These are phyloP conservation scores for Allodekkera sacchari DNA, from an alignment of 805 yeast species.

Conservation along the genomic window DNA sequence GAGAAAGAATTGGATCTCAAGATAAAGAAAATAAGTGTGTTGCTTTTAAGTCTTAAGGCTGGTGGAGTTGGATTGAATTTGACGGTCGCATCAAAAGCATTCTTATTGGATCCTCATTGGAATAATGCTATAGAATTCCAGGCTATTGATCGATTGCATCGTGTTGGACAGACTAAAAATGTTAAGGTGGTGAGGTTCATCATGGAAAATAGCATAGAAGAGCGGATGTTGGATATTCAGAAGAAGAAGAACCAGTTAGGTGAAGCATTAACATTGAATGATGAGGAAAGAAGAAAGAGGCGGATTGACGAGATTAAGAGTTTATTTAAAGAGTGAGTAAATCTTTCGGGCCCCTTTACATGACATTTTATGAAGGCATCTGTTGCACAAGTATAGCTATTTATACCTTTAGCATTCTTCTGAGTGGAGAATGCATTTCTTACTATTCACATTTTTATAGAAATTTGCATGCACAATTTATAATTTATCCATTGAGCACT, in stretches of 20 bases:
- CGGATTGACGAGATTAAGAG: slow-evolving; percentile 67
- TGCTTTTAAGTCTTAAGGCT: slow-evolving; percentile 74
- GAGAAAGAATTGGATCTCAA: slow-evolving; percentile 15
- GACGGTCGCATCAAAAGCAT: slow-evolving; percentile 78
- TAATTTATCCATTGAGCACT: too few relatives aligned
- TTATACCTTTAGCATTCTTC: too few relatives aligned
- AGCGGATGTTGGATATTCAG: slow-evolving; percentile 79
- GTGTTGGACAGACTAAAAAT: slow-evolving; percentile 73
- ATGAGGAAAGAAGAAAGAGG: slow-evolving; percentile 62
- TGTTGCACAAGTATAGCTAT: too few relatives aligned
- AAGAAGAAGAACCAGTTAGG: slow-evolving; percentile 75
- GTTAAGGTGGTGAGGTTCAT: slow-evolving; percentile 78
- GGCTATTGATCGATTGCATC: slow-evolving; percentile 83
- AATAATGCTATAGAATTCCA: slow-evolving; percentile 86
- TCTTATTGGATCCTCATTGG: slow-evolving; percentile 98
- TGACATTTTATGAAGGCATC: too few relatives aligned
- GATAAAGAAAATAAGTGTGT: slow-evolving; percentile 26
- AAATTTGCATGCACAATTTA: too few relatives aligned
- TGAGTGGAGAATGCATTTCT: too few relatives aligned
- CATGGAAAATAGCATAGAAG: slow-evolving; percentile 77
- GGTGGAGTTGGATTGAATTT: slow-evolving; percentile 92
- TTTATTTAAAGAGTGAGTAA: slow-evolving; percentile 40
- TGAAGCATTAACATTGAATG: slow-evolving; percentile 70
- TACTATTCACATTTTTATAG: too few relatives aligned
- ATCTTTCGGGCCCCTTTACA: not conserved